These are phyloP conservation scores for Musa schizocarpa DNA, from an alignment of 176 grass and related monocot species.

Conservation along the genomic window DNA sequence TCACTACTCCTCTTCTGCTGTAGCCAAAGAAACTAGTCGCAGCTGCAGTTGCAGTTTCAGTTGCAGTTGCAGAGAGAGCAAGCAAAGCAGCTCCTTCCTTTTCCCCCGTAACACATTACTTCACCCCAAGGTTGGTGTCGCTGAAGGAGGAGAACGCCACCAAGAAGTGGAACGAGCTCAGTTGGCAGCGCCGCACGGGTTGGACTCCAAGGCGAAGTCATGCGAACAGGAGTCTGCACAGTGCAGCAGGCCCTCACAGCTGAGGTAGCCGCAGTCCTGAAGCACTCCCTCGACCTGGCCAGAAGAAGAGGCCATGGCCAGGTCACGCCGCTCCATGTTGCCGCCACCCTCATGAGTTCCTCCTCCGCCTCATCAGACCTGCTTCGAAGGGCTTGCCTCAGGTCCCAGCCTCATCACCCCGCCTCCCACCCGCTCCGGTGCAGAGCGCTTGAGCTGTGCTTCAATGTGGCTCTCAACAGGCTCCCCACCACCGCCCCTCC, in stretches of 20 bases:
- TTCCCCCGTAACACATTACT: background rate
- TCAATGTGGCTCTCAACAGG: conserved; percentile 89
- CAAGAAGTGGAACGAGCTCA: background rate
- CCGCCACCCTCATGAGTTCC: conserved; percentile 53
- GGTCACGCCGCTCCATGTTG: conserved; percentile 93
- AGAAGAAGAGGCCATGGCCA: conserved; percentile 71
- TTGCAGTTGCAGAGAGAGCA: background rate
- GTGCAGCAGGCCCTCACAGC: conserved; percentile 93
- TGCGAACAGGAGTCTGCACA: conserved; percentile 69
- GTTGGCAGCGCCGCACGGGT: conserved; percentile 5
- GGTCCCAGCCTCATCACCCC: conserved; percentile 35
- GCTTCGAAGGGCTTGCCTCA: conserved; percentile 68
- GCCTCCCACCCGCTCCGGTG: conserved; percentile 55
- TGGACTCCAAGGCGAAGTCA: conserved; percentile 19
- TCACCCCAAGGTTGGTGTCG: no score
- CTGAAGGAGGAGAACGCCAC: background rate
- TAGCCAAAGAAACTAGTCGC: background rate
- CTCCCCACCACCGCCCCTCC: conserved; percentile 41
- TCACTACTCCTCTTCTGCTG: background rate
- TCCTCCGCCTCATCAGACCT: conserved; percentile 36
- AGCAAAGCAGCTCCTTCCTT: background rate
- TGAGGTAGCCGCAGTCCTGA: conserved; percentile 86
- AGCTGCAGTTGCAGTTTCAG: background rate
- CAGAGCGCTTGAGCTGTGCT: conserved; percentile 92
- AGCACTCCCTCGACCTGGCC: conserved; percentile 67